Percentiles rank a stretch among this genome's conserved stretches.
Evolutionary conservation across 139 green algal genomes (phyloP).

Genomic region (Penium margaritaceum): DNA sequence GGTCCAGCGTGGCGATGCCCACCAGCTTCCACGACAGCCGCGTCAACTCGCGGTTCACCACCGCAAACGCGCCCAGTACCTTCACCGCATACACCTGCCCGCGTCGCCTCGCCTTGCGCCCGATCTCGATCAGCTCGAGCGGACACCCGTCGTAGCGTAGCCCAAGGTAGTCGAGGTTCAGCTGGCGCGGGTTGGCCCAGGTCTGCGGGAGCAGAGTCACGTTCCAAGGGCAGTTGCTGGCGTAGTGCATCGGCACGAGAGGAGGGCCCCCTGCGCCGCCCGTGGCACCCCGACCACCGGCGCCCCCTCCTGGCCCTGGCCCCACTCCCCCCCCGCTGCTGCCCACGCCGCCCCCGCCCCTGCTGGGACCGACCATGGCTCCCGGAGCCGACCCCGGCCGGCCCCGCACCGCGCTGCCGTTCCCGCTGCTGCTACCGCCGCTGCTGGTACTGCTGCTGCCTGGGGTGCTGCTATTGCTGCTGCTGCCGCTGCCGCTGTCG

Average conservation of each 20-base stretch:
- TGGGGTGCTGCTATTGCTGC: too few species aligned
- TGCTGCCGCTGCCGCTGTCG: background rate
- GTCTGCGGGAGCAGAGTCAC: slow-evolving; percentile 20
- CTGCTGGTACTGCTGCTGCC: too few species aligned
- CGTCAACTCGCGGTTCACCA: background rate
- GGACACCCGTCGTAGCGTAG: slow-evolving; percentile 21
- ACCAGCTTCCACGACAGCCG: slow-evolving; percentile 27
- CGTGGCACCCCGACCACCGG: background rate
- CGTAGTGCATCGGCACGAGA: background rate
- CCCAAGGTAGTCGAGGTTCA: slow-evolving; percentile 18
- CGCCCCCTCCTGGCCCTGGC: background rate
- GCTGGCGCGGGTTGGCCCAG: slow-evolving; percentile 9
- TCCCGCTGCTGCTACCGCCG: too few species aligned
- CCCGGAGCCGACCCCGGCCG: background rate
- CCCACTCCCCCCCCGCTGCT: background rate
- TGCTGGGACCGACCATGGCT: background rate
- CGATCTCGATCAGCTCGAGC: slow-evolving; percentile 18
- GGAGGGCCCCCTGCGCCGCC: background rate
- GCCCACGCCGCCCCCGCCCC: background rate
- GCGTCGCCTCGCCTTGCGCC: background rate
- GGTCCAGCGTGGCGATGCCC: background rate
- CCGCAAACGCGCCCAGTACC: slow-evolving; percentile 9
- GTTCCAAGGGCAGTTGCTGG: slow-evolving; percentile 15
- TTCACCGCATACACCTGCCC: slow-evolving; percentile 25
- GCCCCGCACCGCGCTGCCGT: too few species aligned